These are phyloP conservation scores for Paecilomyces sp. DNA, from an alignment of 2,329 filamentous ascomycete species.

Conservation along the genomic window DNA sequence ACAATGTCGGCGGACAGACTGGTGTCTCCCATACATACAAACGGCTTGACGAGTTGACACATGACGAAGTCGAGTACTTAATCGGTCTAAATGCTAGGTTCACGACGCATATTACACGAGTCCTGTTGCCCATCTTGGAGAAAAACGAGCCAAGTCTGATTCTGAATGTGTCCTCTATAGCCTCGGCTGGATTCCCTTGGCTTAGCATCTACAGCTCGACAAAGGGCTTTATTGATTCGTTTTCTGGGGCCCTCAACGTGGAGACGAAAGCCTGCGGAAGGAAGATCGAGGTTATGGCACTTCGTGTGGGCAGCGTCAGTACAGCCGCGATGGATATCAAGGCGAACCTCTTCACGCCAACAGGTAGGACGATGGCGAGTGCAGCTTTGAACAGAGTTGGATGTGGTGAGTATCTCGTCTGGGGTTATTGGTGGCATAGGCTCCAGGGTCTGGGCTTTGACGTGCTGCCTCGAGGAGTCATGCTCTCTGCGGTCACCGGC, in stretches of 20 bases:
- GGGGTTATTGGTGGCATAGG: conserved; percentile 27
- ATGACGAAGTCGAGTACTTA: conserved; percentile 33
- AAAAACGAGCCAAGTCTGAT: conserved; percentile 39
- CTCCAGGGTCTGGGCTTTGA: conserved; percentile 10
- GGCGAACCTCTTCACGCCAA: conserved; percentile 20
- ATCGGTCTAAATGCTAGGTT: conserved; percentile 46
- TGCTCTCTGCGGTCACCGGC: neutral
- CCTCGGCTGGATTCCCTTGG: conserved; percentile 42
- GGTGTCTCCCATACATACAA: conserved; percentile 20
- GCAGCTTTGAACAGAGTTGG: conserved; percentile 27
- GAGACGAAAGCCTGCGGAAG: conserved; percentile 36
- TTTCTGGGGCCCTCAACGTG: conserved; percentile 31
- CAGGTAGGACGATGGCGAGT: conserved; percentile 20
- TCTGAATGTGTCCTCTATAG: conserved; percentile 45
- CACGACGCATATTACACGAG: conserved; percentile 41
- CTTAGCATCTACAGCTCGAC: conserved; percentile 38
- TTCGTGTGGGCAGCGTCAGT: conserved; percentile 27
- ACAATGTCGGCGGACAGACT: conserved; percentile 47
- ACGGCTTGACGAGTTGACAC: conserved; percentile 28
- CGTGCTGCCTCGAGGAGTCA: neutral
- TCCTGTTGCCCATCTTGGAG: conserved; percentile 39
- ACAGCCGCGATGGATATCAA: conserved; percentile 18
- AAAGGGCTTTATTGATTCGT: conserved; percentile 41
- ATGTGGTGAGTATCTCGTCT: conserved; percentile 21
- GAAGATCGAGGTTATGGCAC: conserved; percentile 32